These are phyloP conservation scores for Trifolium subterraneum DNA, from an alignment of 306 rosid species.

Conservation along the genomic window DNA sequence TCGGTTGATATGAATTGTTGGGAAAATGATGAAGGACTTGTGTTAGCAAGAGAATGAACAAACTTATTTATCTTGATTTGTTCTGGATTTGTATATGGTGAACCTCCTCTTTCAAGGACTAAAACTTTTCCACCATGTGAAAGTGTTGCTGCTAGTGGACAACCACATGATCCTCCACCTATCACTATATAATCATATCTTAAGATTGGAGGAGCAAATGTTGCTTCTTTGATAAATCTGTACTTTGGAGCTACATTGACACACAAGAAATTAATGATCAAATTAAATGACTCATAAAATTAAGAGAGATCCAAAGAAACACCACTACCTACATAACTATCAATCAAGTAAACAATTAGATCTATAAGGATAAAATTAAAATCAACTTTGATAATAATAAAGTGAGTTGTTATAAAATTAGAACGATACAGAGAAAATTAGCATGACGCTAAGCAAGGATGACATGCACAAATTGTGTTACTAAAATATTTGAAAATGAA, in stretches of 20 bases:
- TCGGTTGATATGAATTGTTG: constrained; percentile 70
- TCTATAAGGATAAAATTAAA: neutral
- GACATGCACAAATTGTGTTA: neutral
- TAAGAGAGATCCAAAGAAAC: constrained; percentile 13
- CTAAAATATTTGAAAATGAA: constrained; percentile 3
- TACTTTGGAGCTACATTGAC: constrained; percentile 50
- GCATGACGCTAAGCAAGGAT: neutral
- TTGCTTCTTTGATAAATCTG: constrained; percentile 62
- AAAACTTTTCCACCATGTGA: constrained; percentile 63
- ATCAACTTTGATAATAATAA: neutral
- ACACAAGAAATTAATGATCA: neutral
- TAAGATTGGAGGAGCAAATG: constrained; percentile 50
- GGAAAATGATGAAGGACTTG: constrained; percentile 56
- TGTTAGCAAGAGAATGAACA: constrained; percentile 51
- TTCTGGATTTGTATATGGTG: constrained; percentile 63
- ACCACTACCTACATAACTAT: constrained; percentile 4
- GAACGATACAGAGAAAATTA: neutral
- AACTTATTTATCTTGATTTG: constrained; percentile 50
- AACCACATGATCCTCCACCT: constrained; percentile 87
- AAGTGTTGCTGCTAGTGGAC: constrained; percentile 84
- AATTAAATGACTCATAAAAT: neutral
- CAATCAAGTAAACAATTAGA: too few relatives aligned
- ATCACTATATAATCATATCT: constrained; percentile 70
- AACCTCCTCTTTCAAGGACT: constrained; percentile 80
- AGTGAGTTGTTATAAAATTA: too few relatives aligned